These are phyloP conservation scores for Hyparrhenia diplandra DNA, from an alignment of 176 grass and related monocot genomes.

Conservation along the genomic window DNA sequence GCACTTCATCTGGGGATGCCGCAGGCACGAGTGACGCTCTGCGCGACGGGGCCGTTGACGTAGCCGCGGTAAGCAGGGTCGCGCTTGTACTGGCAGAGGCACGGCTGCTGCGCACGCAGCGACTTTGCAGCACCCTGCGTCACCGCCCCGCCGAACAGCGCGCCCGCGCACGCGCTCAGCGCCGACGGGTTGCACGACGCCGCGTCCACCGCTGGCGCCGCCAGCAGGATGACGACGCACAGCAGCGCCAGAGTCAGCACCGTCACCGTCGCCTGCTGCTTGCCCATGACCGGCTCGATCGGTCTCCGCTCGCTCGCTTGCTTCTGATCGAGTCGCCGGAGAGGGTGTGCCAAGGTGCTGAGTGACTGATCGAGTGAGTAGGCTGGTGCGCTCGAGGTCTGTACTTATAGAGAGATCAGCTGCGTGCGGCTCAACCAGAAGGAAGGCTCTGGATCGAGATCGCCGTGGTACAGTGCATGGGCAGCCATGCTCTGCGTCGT, in stretches of 20 bases:
- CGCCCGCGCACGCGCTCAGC: conserved; percentile 30
- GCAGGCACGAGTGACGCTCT: conserved; percentile 13
- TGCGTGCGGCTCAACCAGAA: too few relatives aligned
- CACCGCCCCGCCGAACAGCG: conserved; percentile 3
- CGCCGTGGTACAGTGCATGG: background rate
- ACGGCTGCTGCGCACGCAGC: conserved; percentile 31
- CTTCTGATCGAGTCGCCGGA: background rate
- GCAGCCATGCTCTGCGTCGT: background rate
- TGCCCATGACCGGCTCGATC: background rate
- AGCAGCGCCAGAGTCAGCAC: background rate
- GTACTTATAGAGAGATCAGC: background rate
- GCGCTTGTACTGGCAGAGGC: conserved; percentile 51
- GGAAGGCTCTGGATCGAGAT: background rate
- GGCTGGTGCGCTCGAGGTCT: background rate
- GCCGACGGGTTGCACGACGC: conserved; percentile 33
- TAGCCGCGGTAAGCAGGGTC: conserved; percentile 26
- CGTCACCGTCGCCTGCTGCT: background rate
- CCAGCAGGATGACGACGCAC: background rate
- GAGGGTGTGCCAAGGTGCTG: background rate
- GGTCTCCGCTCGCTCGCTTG: background rate
- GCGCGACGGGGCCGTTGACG: conserved; percentile 32
- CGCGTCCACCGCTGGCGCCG: background rate
- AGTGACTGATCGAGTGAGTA: background rate
- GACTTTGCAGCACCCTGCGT: conserved; percentile 20
- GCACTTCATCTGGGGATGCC: conserved; percentile 23